Evolutionary conservation across 2,329 filamentous ascomycete genomes (phyloP).

Genomic region (Lecanicillium sp.): DNA sequence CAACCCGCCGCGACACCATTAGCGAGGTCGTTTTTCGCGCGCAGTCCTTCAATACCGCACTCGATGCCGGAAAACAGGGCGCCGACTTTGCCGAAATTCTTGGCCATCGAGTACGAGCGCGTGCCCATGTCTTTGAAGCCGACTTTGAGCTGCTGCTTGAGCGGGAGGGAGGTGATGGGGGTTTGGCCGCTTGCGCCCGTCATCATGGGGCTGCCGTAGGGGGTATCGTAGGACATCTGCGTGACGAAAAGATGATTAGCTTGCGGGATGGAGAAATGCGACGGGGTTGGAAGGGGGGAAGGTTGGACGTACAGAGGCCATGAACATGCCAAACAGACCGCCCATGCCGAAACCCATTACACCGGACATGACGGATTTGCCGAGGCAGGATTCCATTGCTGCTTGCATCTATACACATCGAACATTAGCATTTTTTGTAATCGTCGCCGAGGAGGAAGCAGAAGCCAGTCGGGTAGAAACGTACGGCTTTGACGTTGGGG

Average conservation of each 20-base stretch:
- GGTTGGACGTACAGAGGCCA: slow-evolving; percentile 70
- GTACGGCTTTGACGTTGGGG: slow-evolving; percentile 43
- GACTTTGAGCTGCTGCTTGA: slow-evolving; percentile 71
- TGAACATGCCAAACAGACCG: slow-evolving; percentile 92
- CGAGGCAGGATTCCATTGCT: slow-evolving; percentile 85
- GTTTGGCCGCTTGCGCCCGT: slow-evolving; percentile 27
- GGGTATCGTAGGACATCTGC: slow-evolving; percentile 97
- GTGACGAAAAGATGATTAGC: slow-evolving; percentile 2
- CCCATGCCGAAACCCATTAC: slow-evolving; percentile 92
- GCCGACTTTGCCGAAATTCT: slow-evolving; percentile 93
- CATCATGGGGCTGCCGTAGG: slow-evolving; percentile 51
- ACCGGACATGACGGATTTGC: slow-evolving; percentile 83
- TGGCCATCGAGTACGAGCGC: slow-evolving; percentile 73
- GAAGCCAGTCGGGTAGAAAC: slow-evolving; percentile 12
- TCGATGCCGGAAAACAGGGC: slow-evolving; percentile 88
- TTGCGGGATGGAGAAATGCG: too few relatives aligned
- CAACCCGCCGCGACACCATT: slow-evolving; percentile 88
- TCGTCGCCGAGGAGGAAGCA: too few relatives aligned
- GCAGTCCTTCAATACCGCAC: slow-evolving; percentile 86
- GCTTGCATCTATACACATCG: slow-evolving; percentile 56
- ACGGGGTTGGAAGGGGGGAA: slow-evolving; percentile 2
- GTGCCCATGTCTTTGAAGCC: slow-evolving; percentile 95
- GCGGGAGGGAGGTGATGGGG: slow-evolving; percentile 57
- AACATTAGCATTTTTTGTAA: slow-evolving; percentile 8
- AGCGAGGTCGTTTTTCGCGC: slow-evolving; percentile 86